Percentiles rank a stretch among this genome's conserved stretches.
These are phyloP conservation scores for Yamadazyma dushanensis DNA, from an alignment of 1,139 yeast species.

Conservation along the genomic window DNA sequence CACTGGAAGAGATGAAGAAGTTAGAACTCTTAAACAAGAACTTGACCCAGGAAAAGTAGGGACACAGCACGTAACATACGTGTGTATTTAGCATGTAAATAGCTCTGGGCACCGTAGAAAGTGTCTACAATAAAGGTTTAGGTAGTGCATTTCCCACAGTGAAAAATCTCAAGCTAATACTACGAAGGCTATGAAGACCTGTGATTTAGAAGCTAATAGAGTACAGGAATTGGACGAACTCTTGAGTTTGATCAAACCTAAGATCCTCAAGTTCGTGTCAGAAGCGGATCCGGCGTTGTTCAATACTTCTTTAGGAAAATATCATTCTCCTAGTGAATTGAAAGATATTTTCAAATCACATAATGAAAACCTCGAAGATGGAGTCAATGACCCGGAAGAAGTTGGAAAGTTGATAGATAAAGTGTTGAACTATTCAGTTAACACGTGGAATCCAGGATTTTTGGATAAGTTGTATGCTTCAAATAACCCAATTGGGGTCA, in stretches of 20 bases:
- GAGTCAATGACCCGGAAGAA: constrained; percentile 20
- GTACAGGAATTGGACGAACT: constrained; percentile 40
- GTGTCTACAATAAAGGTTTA: too few species aligned
- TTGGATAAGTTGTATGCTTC: constrained; percentile 83
- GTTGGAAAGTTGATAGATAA: constrained; percentile 54
- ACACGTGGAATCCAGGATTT: constrained; percentile 87
- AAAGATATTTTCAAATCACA: constrained; percentile 23
- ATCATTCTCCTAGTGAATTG: constrained; percentile 36
- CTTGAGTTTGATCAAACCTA: constrained; percentile 35
- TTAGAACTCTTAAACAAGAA: constrained; percentile 55
- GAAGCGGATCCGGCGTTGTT: constrained; percentile 33
- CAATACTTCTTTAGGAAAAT: constrained; percentile 36
- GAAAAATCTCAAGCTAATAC: background rate
- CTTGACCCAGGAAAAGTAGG: constrained; percentile 35
- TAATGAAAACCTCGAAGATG: constrained; percentile 17
- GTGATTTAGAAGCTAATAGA: constrained; percentile 32
- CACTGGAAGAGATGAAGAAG: constrained; percentile 75
- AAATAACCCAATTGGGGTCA: constrained; percentile 80
- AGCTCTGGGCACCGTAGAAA: too few species aligned
- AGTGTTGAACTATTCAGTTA: constrained; percentile 67
- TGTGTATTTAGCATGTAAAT: too few species aligned
- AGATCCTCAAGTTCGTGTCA: constrained; percentile 35
- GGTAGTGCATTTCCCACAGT: too few species aligned
- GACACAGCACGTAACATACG: too few species aligned
- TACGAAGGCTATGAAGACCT: background rate